Evolutionary conservation across 495 filamentous ascomycete species (phyloP), one percentile per base, ranked within the genome.

Genomic region (Penicillium samsonianum): DNA sequence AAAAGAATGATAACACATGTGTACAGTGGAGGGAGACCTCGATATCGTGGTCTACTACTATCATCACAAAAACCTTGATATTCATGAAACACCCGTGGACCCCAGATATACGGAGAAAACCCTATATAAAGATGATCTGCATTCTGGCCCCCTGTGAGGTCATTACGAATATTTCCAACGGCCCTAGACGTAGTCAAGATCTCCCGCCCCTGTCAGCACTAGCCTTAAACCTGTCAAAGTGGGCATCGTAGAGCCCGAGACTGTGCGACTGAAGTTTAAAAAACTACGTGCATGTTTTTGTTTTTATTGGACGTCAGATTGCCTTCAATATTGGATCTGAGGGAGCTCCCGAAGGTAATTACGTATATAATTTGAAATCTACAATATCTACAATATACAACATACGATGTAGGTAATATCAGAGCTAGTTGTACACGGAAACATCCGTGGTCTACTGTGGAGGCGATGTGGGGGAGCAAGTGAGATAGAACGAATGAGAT

Each of bases 401-500:
- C 9, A 20, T 19, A 1, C 12, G 8, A 47, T 23, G 14, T 25
- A 25, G 12, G 28, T 30, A 20, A 4, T 30, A 25, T 31, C 45
- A 8, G 16, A 20, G 17, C 30, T 31, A 26, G 14, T 7, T 37
- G 7, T n/a, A 25, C 25, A n/a, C 23, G 23, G 33, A 11, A 51
- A 12, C 14, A 11, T 33, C 37, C 49, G 19, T 31, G 30, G 42
- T 14, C 43, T 57, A 56, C 31, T 19, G 41, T 19, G 7, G 52
- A 54, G 51, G 50, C 8, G n/a, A 41, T 14, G 19, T 25, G 41
- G 22, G n/a, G 41, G 33, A 33, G 40, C n/a, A 46, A 35, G 16
- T 33, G 51, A 45, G 53, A 47, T 46, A 38, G 35, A 52, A 25
- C 25, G 51, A 47, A 55, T 55, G 22, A 38, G 25, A 43, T 46